A percentile compares a stretch with the other conserved stretches of the same genome.
These are phyloP conservation scores for Haplosporangium sp. DNA, from an alignment of 371 early-diverging fungal species.

Conservation along the genomic window DNA sequence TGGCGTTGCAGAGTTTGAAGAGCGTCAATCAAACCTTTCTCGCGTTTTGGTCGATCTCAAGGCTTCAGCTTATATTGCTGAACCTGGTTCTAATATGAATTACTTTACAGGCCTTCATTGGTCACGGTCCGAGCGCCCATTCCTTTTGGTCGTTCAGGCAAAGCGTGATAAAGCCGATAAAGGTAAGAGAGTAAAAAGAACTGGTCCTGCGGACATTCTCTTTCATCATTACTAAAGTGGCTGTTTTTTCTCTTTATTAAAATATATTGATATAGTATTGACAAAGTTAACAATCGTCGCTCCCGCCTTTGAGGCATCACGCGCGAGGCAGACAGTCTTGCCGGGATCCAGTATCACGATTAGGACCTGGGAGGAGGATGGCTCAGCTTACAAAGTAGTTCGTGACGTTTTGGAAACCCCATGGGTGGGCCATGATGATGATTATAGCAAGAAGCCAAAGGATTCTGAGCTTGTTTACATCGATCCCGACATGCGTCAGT, in stretches of 20 bases:
- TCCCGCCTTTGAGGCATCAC: slow-evolving; percentile 69
- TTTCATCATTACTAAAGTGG: background rate
- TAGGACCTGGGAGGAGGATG: slow-evolving; percentile 64
- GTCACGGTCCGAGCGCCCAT: slow-evolving; percentile 66
- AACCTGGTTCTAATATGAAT: slow-evolving; percentile 65
- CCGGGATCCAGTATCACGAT: slow-evolving; percentile 38
- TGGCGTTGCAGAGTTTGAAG: slow-evolving; percentile 59
- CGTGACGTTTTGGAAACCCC: slow-evolving; percentile 40
- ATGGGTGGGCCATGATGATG: slow-evolving; percentile 34
- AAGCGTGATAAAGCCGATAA: slow-evolving; percentile 39
- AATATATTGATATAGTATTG: slow-evolving; percentile 20
- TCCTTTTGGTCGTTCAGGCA: slow-evolving; percentile 59
- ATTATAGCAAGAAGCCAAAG: slow-evolving; percentile 19
- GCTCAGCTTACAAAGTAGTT: slow-evolving; percentile 62
- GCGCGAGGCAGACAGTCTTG: slow-evolving; percentile 51
- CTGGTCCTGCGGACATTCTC: background rate
- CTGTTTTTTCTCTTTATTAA: background rate
- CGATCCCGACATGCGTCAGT: slow-evolving; percentile 63
- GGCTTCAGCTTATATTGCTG: slow-evolving; percentile 62
- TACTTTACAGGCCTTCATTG: slow-evolving; percentile 68
- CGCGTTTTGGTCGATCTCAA: slow-evolving; percentile 47
- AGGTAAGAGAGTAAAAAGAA: slow-evolving; percentile 28
- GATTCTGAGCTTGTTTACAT: slow-evolving; percentile 49
- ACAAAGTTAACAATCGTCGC: slow-evolving; percentile 60
- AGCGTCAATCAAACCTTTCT: slow-evolving; percentile 61